Evolutionary conservation across 2,329 filamentous ascomycete species (phyloP).

Genomic region (Colletotrichum costaricense): DNA sequence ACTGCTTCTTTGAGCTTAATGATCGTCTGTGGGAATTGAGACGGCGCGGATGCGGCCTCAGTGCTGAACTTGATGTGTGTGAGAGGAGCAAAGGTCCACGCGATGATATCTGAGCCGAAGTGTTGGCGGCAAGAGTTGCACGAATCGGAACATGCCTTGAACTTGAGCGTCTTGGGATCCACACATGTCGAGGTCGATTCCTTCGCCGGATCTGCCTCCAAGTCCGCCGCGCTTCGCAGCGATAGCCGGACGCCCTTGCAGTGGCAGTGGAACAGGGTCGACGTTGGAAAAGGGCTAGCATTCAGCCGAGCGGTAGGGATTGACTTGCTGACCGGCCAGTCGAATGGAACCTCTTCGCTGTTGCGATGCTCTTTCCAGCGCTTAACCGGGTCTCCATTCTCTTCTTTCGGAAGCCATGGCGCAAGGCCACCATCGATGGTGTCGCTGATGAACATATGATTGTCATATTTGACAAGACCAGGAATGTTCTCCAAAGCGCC

Average conservation of each 20-base stretch:
- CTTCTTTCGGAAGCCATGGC: conserved; percentile 53
- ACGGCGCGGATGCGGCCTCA: not conserved
- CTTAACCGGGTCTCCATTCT: conserved; percentile 39
- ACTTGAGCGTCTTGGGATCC: conserved; percentile 54
- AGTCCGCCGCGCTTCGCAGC: conserved; percentile 45
- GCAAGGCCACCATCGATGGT: conserved; percentile 64
- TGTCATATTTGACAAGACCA: conserved; percentile 45
- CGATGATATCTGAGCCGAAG: conserved; percentile 54
- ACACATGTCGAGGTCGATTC: conserved; percentile 54
- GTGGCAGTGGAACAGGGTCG: conserved; percentile 54
- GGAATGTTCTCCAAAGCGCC: conserved; percentile 49
- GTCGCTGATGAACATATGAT: conserved; percentile 60
- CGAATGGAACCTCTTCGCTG: conserved; percentile 41
- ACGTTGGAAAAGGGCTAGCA: conserved; percentile 19
- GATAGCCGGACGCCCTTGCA: conserved; percentile 58
- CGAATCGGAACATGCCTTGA: conserved; percentile 51
- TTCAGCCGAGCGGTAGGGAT: conserved; percentile 30
- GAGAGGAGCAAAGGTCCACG: conserved; percentile 58
- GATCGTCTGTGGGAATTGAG: conserved; percentile 44
- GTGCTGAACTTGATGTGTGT: conserved; percentile 49
- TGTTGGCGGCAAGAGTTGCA: conserved; percentile 60
- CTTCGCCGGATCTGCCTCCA: conserved; percentile 41
- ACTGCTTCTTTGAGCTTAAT: conserved; percentile 49
- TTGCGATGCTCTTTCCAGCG: conserved; percentile 41
- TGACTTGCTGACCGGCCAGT: conserved; percentile 43